A percentile compares a stretch with the other conserved stretches of the same genome.
Conservation (phyloP, 805 yeast species). For the Starmerella powellii region DNA sequence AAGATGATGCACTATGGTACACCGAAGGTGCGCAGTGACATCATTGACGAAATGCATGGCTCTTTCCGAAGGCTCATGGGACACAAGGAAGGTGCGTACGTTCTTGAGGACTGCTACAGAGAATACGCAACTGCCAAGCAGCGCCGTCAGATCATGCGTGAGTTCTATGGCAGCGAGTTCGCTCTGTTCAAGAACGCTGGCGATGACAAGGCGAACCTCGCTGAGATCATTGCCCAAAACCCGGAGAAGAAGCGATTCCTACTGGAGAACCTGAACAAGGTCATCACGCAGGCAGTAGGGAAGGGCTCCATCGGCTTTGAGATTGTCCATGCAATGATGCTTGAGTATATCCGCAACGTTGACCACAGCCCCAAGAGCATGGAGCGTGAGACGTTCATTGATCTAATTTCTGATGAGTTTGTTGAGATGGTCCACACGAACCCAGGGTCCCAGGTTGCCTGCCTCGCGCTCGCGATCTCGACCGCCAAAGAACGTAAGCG, state of each 20-base stretch:
- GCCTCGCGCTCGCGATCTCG: constrained; percentile 64
- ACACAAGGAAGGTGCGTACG: constrained; percentile 97
- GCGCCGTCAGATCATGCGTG: constrained; percentile 81
- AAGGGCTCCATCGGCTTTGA: constrained; percentile 96
- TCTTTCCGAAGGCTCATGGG: constrained; percentile 82
- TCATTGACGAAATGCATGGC: constrained; percentile 81
- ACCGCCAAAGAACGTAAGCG: constrained; percentile 85
- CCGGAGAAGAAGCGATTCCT: constrained; percentile 70
- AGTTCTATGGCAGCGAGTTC: constrained; percentile 93
- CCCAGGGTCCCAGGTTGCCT: constrained; percentile 89
- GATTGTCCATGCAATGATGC: constrained; percentile 91
- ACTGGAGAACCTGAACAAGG: constrained; percentile 62
- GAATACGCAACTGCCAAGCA: constrained; percentile 76
- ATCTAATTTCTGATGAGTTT: constrained; percentile 70
- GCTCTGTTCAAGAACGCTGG: constrained; percentile 78
- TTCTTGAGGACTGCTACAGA: constrained; percentile 82
- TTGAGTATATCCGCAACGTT: constrained; percentile 66
- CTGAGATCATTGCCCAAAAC: constrained; percentile 52
- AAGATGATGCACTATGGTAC: constrained; percentile 88
- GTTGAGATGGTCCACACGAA: constrained; percentile 93
- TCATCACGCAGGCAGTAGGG: constrained; percentile 80
- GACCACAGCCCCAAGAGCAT: constrained; percentile 34
- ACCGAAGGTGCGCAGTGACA: constrained; percentile 59
- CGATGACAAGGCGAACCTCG: constrained; percentile 45
- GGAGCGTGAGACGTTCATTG: constrained; percentile 71